phyloP scores from a whole-genome alignment of 2,329 filamentous ascomycete genomes.

The Polytolypa hystricis region DNA sequence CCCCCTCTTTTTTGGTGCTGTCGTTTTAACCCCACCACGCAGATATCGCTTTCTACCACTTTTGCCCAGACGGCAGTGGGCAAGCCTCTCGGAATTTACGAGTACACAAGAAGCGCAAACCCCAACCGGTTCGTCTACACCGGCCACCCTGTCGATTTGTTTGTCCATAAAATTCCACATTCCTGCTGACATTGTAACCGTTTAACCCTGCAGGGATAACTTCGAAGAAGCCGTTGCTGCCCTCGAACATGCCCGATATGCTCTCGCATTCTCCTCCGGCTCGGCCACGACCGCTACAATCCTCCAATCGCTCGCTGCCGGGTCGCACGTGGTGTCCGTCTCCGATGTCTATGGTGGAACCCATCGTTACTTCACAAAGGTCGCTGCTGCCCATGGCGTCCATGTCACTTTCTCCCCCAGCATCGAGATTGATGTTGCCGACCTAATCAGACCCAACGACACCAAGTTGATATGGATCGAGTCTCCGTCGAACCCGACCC shows the following conservation, averaged over 20 bases:
- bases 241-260: slow-evolving; percentile 83
- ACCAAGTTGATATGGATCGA: slow-evolving; percentile 98
- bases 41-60: slow-evolving; percentile 91
- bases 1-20: background rate
- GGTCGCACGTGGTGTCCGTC: slow-evolving; percentile 89
- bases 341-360: slow-evolving; percentile 97
- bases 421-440: slow-evolving; percentile 77
- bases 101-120: slow-evolving; percentile 89
- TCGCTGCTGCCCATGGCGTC: slow-evolving; percentile 87
- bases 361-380: slow-evolving; percentile 97
- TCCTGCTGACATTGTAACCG: slow-evolving; percentile 7
- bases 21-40: slow-evolving; percentile 1
- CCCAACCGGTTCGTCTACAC: slow-evolving; percentile 61
- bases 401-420: slow-evolving; percentile 87
- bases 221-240: slow-evolving; percentile 87
- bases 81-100: slow-evolving; percentile 75
- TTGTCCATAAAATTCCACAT: background rate
- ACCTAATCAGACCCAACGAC: slow-evolving; percentile 66
- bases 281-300: slow-evolving; percentile 89
- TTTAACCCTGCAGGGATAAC: slow-evolving; percentile 51
- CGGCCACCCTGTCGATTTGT: too few relatives aligned
- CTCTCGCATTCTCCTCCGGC: slow-evolving; percentile 87
- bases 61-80: slow-evolving; percentile 87
- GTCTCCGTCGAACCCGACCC: slow-evolving; percentile 84
- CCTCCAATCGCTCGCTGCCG: slow-evolving; percentile 79